A percentile compares a stretch with the other conserved stretches of the same genome.
phyloP scores from a whole-genome alignment of 2,329 filamentous ascomycete genomes.

The Trichophyton rubrum region DNA sequence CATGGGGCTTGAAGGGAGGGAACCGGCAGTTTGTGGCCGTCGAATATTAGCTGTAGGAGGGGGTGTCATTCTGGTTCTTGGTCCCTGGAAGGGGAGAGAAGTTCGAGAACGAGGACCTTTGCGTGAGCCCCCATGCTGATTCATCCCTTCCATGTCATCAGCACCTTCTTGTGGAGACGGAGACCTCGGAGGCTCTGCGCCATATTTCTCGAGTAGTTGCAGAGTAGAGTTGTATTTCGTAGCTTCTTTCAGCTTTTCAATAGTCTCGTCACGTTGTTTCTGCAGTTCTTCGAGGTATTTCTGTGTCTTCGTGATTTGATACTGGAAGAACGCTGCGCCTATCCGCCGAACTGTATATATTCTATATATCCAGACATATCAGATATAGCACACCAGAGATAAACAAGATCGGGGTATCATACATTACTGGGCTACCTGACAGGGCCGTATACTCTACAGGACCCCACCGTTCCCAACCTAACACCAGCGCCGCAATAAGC shows the following conservation, averaged over 20 bases:
- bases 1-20: slow-evolving; percentile 15
- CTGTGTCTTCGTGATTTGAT: slow-evolving; percentile 60
- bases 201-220: slow-evolving; percentile 88
- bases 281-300: slow-evolving; percentile 60
- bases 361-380: slow-evolving; percentile 33
- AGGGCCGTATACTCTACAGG: slow-evolving; percentile 66
- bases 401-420: slow-evolving; percentile 23
- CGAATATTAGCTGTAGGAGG: slow-evolving; percentile 55
- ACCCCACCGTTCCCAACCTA: slow-evolving; percentile 70
- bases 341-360: slow-evolving; percentile 62
- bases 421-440: slow-evolving; percentile 66
- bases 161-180: slow-evolving; percentile 19
- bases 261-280: slow-evolving; percentile 70
- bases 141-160: background rate
- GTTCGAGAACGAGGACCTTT: slow-evolving; percentile 16
- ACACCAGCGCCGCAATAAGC: slow-evolving; percentile 69
- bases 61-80: slow-evolving; percentile 44
- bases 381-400: background rate
- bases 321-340: slow-evolving; percentile 63
- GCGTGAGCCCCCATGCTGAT: slow-evolving; percentile 10
- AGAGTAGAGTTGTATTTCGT: slow-evolving; percentile 95
- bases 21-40: slow-evolving; percentile 15
- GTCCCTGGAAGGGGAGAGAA: slow-evolving; percentile 19
- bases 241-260: slow-evolving; percentile 85
- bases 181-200: slow-evolving; percentile 45